Base-by-base conservation (phyloP, 805 yeast species). In the Ogataea parapolymorpha region DNA sequence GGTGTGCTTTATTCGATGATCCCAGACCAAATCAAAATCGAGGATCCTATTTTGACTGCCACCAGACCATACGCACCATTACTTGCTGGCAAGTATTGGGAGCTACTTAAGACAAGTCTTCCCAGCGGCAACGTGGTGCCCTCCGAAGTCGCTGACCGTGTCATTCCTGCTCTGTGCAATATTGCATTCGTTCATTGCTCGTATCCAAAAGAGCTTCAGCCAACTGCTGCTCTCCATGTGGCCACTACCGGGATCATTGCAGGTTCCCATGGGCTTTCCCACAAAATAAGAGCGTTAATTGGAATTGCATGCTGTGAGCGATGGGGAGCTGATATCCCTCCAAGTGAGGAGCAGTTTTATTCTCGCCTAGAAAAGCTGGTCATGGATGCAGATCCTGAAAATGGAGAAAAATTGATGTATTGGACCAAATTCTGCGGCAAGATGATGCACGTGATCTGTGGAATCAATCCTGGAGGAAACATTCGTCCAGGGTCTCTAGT, bases 241-340 rank as follows among this genome's bases (percentile, higher is more conserved):
- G 89, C 87, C 6, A 77, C 84, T 0, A 75, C 86, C 0, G 93
- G 93, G 15, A 75, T 82, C 14, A 75, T 84, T 38, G 81, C 90
- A 0, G 88, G 89, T 0, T 73, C 83, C 4, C 87, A 82, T 58
- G 93, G 91, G 6, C 61, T 84, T 33, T 77, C 87, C 1, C 91
- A 85, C 57, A 72, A 80, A 49, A 79, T 79, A 2, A 66, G 90
- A 41, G 88, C 87, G 0, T 62, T 85, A 35, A 72, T 83, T 10
- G 91, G 91, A 0, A 72, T 84, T 23, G 85, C 88, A 2, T 65
- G 84, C 18, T 80, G 88, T 63, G 86, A 82, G 51, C 68, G 93
- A 49, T 85, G 91, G 91, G 91, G 91, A 26, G 87, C 85, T 3
- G 88, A 82, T 47, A 65, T 83, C 11, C 84, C 87, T 12, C 77